phyloP scores from a whole-genome alignment of 2,329 filamentous ascomycete genomes.

The Fusarium foetens region DNA sequence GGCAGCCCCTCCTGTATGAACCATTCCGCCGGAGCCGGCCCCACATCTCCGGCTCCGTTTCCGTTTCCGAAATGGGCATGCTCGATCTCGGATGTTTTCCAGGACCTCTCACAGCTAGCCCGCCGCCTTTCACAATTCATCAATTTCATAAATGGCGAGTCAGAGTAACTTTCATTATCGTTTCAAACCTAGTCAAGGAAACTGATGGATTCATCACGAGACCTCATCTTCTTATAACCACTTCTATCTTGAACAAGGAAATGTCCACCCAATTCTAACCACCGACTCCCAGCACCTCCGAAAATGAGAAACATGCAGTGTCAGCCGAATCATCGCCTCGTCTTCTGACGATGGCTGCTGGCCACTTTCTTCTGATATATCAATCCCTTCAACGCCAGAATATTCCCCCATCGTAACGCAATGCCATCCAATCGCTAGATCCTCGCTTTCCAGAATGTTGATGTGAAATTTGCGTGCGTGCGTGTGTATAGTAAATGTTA shows the following conservation, averaged over 20 bases:
- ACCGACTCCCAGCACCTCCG: conserved; percentile 35
- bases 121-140: neutral
- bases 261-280: conserved; percentile 42
- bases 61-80: neutral
- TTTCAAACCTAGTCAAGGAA: conserved; percentile 1
- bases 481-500: conserved; percentile 28
- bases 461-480: conserved; percentile 32
- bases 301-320: conserved; percentile 31
- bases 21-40: conserved; percentile 8
- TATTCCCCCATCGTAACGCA: conserved; percentile 34
- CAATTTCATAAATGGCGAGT: neutral
- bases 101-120: neutral
- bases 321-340: conserved; percentile 8
- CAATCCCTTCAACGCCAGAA: conserved; percentile 41
- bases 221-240: conserved; percentile 20
- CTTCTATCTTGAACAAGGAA: conserved; percentile 39
- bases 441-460: conserved; percentile 42
- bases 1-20: neutral
- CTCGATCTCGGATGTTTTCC: neutral
- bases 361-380: conserved; percentile 32
- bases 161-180: neutral
- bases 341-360: conserved; percentile 5
- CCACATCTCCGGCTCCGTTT: conserved; percentile 4
- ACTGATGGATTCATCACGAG: conserved; percentile 19
- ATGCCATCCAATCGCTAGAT: conserved; percentile 44